Evolutionary conservation across 495 filamentous ascomycete genomes (phyloP).

Genomic region (Annulohypoxylon nitens): DNA sequence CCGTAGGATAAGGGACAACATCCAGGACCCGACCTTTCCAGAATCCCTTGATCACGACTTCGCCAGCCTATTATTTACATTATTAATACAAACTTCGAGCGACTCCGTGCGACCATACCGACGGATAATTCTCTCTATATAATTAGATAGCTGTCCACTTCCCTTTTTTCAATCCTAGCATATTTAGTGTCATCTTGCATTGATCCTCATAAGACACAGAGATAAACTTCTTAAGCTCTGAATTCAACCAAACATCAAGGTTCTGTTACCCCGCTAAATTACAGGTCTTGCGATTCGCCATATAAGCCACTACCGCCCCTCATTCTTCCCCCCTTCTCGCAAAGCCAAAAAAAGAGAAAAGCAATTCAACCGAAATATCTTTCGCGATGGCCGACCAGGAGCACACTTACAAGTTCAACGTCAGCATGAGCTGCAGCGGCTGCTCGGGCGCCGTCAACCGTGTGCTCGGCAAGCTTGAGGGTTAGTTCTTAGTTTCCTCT

Average conservation of each 20-base stretch:
- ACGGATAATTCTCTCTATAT: conserved; percentile 22
- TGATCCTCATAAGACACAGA: not conserved
- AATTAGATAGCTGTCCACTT: conserved; percentile 34
- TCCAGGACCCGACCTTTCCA: not conserved
- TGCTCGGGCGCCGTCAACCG: conserved; percentile 79
- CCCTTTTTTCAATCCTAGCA: not conserved
- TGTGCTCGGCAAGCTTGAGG: conserved; percentile 95
- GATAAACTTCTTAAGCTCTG: not conserved
- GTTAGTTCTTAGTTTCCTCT: conserved; percentile 61
- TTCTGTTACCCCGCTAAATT: conserved; percentile 26
- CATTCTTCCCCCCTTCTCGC: conserved; percentile 19
- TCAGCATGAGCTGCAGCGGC: conserved; percentile 75
- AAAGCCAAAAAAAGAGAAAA: conserved; percentile 1
- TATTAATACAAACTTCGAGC: conserved; percentile 40
- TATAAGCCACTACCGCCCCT: not conserved
- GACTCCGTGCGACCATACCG: conserved; percentile 39
- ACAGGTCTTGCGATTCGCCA: conserved; percentile 3
- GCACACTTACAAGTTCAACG: conserved; percentile 75
- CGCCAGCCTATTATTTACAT: not conserved
- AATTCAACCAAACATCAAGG: not conserved
- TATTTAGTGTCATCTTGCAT: not conserved
- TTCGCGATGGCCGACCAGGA: conserved; percentile 60
- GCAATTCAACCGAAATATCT: not conserved
- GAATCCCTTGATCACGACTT: conserved; percentile 25
- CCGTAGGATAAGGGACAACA: conserved; percentile 3